These are phyloP conservation scores for Nicotiana paniculata DNA, from an alignment of 257 asterid species.

Conservation along the genomic window DNA sequence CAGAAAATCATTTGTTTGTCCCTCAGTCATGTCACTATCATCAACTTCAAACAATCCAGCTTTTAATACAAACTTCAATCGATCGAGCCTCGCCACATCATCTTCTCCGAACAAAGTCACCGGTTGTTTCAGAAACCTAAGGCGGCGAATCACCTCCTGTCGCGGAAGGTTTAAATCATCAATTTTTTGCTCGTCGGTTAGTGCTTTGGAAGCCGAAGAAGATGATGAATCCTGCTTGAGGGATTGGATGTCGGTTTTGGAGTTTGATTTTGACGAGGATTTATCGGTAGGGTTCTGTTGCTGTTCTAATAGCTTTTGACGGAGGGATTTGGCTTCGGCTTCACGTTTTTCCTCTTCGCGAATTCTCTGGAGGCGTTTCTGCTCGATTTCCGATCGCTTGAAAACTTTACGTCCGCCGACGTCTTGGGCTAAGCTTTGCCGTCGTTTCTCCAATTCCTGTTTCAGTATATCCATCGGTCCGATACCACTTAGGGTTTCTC, in stretches of 20 bases:
- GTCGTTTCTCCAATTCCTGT: conserved; percentile 68
- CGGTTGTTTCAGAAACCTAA: conserved; percentile 79
- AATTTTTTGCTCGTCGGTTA: conserved; percentile 61
- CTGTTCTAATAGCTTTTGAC: conserved; percentile 36
- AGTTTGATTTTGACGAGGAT: conserved; percentile 36
- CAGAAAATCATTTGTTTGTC: conserved; percentile 88
- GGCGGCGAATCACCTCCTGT: conserved; percentile 86
- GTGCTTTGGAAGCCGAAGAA: conserved; percentile 38
- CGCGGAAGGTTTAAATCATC: conserved; percentile 58
- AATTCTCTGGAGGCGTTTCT: conserved; percentile 75
- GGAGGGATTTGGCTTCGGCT: conserved; percentile 71
- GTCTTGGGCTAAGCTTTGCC: conserved; percentile 52
- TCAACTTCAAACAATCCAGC: conserved; percentile 84
- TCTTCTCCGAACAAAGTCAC: conserved; percentile 89
- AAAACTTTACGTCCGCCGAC: conserved; percentile 63
- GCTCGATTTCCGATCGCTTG: conserved; percentile 94
- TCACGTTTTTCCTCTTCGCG: conserved; percentile 85
- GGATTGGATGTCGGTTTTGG: conserved; percentile 42
- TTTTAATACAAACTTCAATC: conserved; percentile 66
- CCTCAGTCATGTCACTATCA: conserved; percentile 94
- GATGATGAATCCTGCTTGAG: conserved; percentile 43
- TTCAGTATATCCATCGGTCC: conserved; percentile 65
- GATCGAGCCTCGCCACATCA: conserved; percentile 74
- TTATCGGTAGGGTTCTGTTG: conserved; percentile 18
- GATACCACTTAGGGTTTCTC: not conserved